Evolutionary conservation across 139 green algal genomes (phyloP).

Genomic region (Micractinium sp.): DNA sequence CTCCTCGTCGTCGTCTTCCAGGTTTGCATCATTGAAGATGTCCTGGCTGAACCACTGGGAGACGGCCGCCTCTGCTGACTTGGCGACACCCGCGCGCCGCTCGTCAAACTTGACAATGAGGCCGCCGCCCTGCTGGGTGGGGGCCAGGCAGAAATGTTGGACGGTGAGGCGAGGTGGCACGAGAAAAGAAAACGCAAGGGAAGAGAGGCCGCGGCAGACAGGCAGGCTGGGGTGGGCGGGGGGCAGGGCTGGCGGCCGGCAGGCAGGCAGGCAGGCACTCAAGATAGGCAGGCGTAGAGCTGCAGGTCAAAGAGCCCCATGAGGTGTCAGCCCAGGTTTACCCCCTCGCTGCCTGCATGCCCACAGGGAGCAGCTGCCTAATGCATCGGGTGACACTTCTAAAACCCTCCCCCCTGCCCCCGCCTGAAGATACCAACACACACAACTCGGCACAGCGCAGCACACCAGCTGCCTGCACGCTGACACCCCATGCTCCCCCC

Average conservation of each 20-base stretch:
- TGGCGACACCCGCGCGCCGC: conserved; percentile 58
- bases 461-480: too few relatives aligned
- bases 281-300: too few relatives aligned
- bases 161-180: neutral
- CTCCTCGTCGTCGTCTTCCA: conserved; percentile 44
- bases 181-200: neutral
- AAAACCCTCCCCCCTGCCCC: too few relatives aligned
- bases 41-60: conserved; percentile 91
- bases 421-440: too few relatives aligned
- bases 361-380: too few relatives aligned
- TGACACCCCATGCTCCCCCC: too few relatives aligned
- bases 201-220: neutral
- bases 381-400: too few relatives aligned
- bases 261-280: neutral
- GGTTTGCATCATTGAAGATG: conserved; percentile 64
- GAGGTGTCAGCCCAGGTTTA: too few relatives aligned
- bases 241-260: neutral
- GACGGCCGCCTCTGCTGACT: conserved; percentile 60
- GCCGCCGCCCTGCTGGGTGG: conserved; percentile 50
- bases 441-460: neutral
- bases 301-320: too few relatives aligned
- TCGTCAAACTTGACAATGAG: conserved; percentile 81
- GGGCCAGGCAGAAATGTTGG: neutral
- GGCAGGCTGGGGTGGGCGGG: too few relatives aligned
- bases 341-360: too few relatives aligned